phyloP scores from a whole-genome alignment of 306 rosid genomes.

The Ceratonia siliqua region DNA sequence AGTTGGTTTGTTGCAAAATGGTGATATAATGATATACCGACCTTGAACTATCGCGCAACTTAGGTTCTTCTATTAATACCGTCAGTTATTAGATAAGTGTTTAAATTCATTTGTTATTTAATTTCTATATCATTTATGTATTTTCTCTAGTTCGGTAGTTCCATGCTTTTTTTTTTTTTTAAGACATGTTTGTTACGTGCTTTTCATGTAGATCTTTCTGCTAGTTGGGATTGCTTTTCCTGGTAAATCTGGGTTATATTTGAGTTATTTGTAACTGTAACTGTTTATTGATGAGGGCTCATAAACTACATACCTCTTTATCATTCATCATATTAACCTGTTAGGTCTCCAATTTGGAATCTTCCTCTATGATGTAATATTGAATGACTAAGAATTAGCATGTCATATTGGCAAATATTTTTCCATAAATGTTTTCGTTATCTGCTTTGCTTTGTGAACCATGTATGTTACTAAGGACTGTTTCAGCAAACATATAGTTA shows the following conservation, averaged over 20 bases:
- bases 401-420: not conserved
- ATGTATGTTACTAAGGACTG: not conserved
- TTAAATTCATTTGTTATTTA: not conserved
- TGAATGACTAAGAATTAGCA: conserved; percentile 4
- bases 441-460: not conserved
- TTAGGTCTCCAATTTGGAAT: not conserved
- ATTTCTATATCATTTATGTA: not conserved
- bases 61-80: conserved; percentile 20
- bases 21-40: conserved; percentile 3
- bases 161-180: not conserved
- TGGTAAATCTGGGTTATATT: not conserved
- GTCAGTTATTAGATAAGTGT: not conserved
- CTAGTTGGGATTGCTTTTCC: not conserved
- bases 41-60: conserved; percentile 1
- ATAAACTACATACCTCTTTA: not conserved
- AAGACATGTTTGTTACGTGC: conserved; percentile 7
- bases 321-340: not conserved
- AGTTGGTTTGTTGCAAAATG: conserved; percentile 21
- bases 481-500: not conserved
- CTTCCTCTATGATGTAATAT: not conserved
- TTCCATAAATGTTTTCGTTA: not conserved
- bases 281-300: not conserved
- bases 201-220: not conserved
- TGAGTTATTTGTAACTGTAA: not conserved
- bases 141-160: not conserved